Conservation (phyloP, 2,329 filamentous ascomycete species). For the Hypoxylon sp. region DNA sequence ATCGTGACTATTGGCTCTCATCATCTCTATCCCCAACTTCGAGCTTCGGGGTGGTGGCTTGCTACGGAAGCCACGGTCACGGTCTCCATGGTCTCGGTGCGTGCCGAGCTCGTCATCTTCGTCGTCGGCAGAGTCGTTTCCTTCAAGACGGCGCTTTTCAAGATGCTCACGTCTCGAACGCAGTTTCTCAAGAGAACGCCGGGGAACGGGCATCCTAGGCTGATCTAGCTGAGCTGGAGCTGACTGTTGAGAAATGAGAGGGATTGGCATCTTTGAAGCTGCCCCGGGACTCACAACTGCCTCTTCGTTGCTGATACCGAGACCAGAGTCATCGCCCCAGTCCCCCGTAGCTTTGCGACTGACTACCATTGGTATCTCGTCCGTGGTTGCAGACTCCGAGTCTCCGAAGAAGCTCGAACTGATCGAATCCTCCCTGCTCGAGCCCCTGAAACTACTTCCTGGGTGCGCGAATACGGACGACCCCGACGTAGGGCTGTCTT, state of each 20-base stretch:
- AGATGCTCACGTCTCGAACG: constrained; percentile 77
- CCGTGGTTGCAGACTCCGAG: constrained; percentile 77
- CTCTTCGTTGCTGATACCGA: constrained; percentile 78
- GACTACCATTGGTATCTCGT: constrained; percentile 80
- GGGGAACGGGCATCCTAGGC: constrained; percentile 56
- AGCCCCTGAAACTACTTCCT: constrained; percentile 74
- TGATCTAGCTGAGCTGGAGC: constrained; percentile 69
- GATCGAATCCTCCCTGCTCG: constrained; percentile 87
- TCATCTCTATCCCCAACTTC: constrained; percentile 96
- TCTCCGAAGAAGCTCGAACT: constrained; percentile 89
- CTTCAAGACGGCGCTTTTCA: constrained; percentile 76
- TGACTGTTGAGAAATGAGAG: constrained; percentile 67
- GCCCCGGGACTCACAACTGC: constrained; percentile 45
- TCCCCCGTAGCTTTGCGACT: constrained; percentile 77
- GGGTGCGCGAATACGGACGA: constrained; percentile 76
- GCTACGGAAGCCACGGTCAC: constrained; percentile 55
- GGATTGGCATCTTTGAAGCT: constrained; percentile 56
- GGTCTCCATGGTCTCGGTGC: too few species aligned
- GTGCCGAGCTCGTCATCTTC: constrained; percentile 89
- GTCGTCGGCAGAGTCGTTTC: constrained; percentile 87
- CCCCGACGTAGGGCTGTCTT: constrained; percentile 85
- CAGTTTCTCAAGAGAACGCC: constrained; percentile 76
- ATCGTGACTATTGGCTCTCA: constrained; percentile 93
- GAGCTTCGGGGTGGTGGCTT: constrained; percentile 75
- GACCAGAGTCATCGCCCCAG: constrained; percentile 74